Base-by-base conservation (phyloP, 192 early-diverging fungal genomes). In the Backusella macrospora region DNA sequence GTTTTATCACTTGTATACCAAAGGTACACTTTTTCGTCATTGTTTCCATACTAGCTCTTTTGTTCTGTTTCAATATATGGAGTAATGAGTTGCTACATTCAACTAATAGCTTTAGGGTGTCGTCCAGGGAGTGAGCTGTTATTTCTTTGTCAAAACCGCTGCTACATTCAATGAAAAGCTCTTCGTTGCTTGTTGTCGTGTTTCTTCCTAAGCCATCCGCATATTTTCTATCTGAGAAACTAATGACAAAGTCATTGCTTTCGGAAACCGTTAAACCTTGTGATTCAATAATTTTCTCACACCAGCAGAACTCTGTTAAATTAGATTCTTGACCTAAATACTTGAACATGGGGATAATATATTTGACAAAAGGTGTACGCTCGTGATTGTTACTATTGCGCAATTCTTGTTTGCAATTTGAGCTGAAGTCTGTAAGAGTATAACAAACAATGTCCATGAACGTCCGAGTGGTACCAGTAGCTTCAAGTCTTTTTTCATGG, bases 31-130 rank as follows among this genome's bases (percentile, higher is more conserved):
- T 65, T 65, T 65, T 65, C 18, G 64, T 65, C 15, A 65, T 65
- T 65, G 64, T 18, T 12, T 65, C 40, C 15, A 65, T 65, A 65
- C 64, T 65, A 16, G 62, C 62, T 38, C 37, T 64, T 34, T 64
- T 64, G 62, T 64, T 64, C 62, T 64, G 62, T 34, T 64, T 64
- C 29, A 64, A 38, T 26, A 34, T 64, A 64, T 64, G 29, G 62
- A 64, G 62, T 26, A 64, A 64, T 64, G 62, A 64, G 37, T 64
- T 64, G 62, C 62, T 64, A 34, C 62, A 64, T 64, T 64, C 62
- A 64, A 64, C 62, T 64, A 40, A 64, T 26, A 64, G 62, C 13
- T 64, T 64, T 40, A 64, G 37, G 62, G 62, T 64, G 37, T 64
- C 62, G 37, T 64, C 62, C 62, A 64, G 37, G 29, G 62, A 39